These are phyloP conservation scores for Croton laevigatus DNA, from an alignment of 441 rosid genomes.

Conservation along the genomic window DNA sequence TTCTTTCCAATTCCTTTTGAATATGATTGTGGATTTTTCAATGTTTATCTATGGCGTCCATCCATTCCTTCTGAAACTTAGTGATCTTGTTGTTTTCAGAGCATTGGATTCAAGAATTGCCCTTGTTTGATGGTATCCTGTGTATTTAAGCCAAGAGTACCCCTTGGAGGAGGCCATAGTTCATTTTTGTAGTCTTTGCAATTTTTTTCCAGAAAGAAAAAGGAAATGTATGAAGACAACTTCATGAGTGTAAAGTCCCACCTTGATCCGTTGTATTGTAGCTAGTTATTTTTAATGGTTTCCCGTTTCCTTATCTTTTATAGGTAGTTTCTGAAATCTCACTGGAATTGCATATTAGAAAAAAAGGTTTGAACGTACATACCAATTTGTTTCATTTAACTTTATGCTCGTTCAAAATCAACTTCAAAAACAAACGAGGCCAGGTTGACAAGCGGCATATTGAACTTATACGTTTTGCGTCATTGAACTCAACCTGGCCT, in stretches of 20 bases:
- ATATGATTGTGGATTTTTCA: neutral
- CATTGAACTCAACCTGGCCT: too few relatives aligned
- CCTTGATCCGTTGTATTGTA: neutral
- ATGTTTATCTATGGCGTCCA: neutral
- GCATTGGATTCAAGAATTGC: slow-evolving; percentile 66
- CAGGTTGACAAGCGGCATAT: too few relatives aligned
- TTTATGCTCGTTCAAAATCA: neutral
- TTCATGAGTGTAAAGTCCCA: slow-evolving; percentile 8
- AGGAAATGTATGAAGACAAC: neutral
- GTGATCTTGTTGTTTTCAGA: slow-evolving; percentile 40
- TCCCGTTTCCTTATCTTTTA: neutral
- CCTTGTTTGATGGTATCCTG: slow-evolving; percentile 52
- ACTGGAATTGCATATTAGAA: neutral
- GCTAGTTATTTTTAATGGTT: neutral
- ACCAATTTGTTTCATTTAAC: neutral
- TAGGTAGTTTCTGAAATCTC: neutral
- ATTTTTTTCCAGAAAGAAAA: neutral
- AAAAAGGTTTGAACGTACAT: neutral
- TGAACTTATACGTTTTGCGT: too few relatives aligned
- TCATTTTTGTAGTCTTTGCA: slow-evolving; percentile 49
- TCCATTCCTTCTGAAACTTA: neutral
- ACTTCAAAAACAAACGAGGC: too few relatives aligned
- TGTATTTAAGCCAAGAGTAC: slow-evolving; percentile 72
- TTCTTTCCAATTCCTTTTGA: neutral
- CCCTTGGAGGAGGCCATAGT: slow-evolving; percentile 81